phyloP scores from a whole-genome alignment of 306 rosid genomes.

The Vicia sativa region DNA sequence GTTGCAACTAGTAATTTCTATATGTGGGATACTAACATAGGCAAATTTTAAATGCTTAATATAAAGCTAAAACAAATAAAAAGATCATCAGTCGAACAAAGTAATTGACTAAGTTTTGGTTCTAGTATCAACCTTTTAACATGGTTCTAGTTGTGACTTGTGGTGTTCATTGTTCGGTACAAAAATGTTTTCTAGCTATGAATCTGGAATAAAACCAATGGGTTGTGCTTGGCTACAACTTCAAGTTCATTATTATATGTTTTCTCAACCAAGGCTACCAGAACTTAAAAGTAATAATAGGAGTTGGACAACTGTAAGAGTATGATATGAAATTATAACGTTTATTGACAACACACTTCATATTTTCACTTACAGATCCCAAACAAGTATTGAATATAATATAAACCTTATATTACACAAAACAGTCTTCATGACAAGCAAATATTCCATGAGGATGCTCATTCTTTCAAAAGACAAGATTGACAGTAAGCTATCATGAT shows the following conservation, averaged over 20 bases:
- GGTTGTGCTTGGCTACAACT: neutral
- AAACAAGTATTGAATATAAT: conserved; percentile 12
- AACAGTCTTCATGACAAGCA: conserved; percentile 6
- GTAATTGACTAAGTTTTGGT: conserved; percentile 21
- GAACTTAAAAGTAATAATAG: conserved; percentile 3
- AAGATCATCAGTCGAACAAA: conserved; percentile 1
- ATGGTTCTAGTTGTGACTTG: conserved; percentile 4
- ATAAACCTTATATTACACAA: conserved; percentile 8
- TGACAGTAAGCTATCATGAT: conserved; percentile 14
- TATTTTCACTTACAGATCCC: conserved; percentile 14
- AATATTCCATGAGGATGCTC: conserved; percentile 11
- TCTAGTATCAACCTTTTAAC: conserved; percentile 18
- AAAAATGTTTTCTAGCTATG: conserved; percentile 7
- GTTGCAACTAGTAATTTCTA: conserved; percentile 23
- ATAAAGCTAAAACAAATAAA: conserved; percentile 31
- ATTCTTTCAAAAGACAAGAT: conserved; percentile 33
- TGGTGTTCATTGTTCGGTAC: neutral
- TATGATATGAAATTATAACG: neutral
- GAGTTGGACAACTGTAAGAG: conserved; percentile 17
- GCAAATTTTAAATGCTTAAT: conserved; percentile 17
- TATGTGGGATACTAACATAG: neutral
- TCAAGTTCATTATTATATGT: neutral
- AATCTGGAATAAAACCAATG: conserved; percentile 1
- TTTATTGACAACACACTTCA: conserved; percentile 14
- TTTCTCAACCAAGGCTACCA: conserved; percentile 26